phyloP scores from a whole-genome alignment of 1,139 yeast species.

The Yamadazyma songkhlaensis region DNA sequence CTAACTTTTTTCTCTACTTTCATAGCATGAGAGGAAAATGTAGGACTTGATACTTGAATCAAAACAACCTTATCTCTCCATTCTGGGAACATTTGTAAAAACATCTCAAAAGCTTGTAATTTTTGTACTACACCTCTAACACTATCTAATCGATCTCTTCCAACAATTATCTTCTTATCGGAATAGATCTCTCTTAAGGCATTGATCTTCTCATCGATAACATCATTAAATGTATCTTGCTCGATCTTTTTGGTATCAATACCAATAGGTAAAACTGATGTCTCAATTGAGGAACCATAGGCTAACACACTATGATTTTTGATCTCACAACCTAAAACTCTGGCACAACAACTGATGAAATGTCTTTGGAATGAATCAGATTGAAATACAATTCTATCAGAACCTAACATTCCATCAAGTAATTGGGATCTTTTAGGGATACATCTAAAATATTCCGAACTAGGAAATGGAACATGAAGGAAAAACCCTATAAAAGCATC shows the following conservation, averaged over 20 bases:
- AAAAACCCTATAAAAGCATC: conserved; percentile 80
- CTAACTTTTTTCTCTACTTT: conserved; percentile 75
- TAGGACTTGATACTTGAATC: conserved; percentile 89
- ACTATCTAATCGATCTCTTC: conserved; percentile 76
- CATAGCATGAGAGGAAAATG: conserved; percentile 47
- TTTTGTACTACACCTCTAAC: conserved; percentile 85
- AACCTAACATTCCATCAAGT: conserved; percentile 87
- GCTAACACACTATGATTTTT: conserved; percentile 60
- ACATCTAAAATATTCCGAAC: conserved; percentile 91
- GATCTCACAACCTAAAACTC: conserved; percentile 72
- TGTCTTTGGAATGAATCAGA: conserved; percentile 84
- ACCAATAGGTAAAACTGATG: conserved; percentile 81
- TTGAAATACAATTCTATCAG: conserved; percentile 84
- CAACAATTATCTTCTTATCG: conserved; percentile 74
- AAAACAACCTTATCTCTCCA: conserved; percentile 86
- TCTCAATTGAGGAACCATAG: conserved; percentile 72
- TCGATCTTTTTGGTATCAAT: conserved; percentile 70
- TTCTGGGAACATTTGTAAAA: conserved; percentile 85
- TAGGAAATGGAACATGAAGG: conserved; percentile 90
- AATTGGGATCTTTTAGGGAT: conserved; percentile 78
- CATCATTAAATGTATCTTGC: conserved; percentile 47
- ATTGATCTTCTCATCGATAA: conserved; percentile 34
- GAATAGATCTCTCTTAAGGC: conserved; percentile 66
- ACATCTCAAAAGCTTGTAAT: conserved; percentile 75
- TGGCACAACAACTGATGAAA: conserved; percentile 83